These are phyloP conservation scores for Yamadazyma jaroonii DNA, from an alignment of 1,139 yeast species.

Conservation along the genomic window DNA sequence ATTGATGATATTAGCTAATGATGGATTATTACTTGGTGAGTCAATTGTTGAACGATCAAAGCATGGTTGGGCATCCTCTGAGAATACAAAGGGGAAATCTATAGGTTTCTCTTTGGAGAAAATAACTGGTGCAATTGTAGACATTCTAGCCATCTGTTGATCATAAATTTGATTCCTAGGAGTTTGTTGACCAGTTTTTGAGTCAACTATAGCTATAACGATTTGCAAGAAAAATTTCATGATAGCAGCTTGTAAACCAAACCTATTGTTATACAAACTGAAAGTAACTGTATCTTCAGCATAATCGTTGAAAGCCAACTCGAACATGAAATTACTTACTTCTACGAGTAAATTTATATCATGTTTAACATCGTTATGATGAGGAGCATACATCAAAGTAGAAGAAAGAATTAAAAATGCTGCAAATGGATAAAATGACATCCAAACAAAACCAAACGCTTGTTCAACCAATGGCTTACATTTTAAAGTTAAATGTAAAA, in stretches of 20 bases:
- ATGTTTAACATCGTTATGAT: constrained; percentile 22
- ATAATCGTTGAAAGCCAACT: constrained; percentile 2
- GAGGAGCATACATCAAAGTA: constrained; percentile 32
- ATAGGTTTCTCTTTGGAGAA: constrained; percentile 5
- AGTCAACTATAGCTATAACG: constrained; percentile 16
- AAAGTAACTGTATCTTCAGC: constrained; percentile 7
- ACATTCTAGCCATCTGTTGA: constrained; percentile 9
- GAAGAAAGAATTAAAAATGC: constrained; percentile 35
- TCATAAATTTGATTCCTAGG: neutral
- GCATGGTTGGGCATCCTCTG: neutral
- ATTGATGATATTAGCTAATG: constrained; percentile 23
- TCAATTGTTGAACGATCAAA: neutral
- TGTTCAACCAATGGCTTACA: constrained; percentile 17
- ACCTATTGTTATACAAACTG: constrained; percentile 10
- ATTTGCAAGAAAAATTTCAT: constrained; percentile 22
- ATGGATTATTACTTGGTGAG: constrained; percentile 23
- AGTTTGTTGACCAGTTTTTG: constrained; percentile 6
- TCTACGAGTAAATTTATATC: constrained; percentile 33
- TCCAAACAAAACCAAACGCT: constrained; percentile 28
- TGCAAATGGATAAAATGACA: constrained; percentile 31
- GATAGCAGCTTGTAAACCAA: constrained; percentile 17
- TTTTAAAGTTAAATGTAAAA: constrained; percentile 24
- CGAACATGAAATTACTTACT: constrained; percentile 19
- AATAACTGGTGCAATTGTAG: constrained; percentile 13
- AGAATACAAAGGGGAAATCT: constrained; percentile 1